Evolutionary conservation across 805 yeast genomes (phyloP).

Genomic region (Hanseniaspora jakobsenii): DNA sequence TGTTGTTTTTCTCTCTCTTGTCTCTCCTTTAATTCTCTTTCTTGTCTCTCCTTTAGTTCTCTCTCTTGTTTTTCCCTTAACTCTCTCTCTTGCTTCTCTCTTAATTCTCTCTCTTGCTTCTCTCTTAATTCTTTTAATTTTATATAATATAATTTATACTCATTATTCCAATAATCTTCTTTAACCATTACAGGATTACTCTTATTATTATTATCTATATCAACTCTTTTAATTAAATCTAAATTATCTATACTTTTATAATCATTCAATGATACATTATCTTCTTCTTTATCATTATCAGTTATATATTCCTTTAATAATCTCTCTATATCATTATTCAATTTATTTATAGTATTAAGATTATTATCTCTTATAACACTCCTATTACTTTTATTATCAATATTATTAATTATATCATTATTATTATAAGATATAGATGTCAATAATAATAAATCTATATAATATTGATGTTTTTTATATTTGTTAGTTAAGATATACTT

Average conservation of each 20-base stretch:
- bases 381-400: background rate
- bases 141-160: conserved; percentile 35
- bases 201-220: conserved; percentile 23
- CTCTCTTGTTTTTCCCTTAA: conserved; percentile 15
- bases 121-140: background rate
- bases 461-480: conserved; percentile 1
- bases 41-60: conserved; percentile 17
- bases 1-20: conserved; percentile 17
- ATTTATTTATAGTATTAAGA: background rate
- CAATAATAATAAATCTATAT: background rate
- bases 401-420: background rate
- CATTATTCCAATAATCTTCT: conserved; percentile 60
- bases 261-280: too few species aligned
- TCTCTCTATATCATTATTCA: background rate
- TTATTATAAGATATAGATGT: background rate
- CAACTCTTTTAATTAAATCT: background rate
- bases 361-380: background rate
- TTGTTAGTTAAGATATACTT: background rate
- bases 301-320: background rate
- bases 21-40: conserved; percentile 15
- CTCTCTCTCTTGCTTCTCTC: conserved; percentile 17
- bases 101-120: conserved; percentile 13
- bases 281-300: too few species aligned
- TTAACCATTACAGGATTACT: conserved; percentile 66
- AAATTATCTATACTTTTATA: background rate